Conservation (phyloP, 2,329 filamentous ascomycete species). For the Graphiopsis chlorocephala region DNA sequence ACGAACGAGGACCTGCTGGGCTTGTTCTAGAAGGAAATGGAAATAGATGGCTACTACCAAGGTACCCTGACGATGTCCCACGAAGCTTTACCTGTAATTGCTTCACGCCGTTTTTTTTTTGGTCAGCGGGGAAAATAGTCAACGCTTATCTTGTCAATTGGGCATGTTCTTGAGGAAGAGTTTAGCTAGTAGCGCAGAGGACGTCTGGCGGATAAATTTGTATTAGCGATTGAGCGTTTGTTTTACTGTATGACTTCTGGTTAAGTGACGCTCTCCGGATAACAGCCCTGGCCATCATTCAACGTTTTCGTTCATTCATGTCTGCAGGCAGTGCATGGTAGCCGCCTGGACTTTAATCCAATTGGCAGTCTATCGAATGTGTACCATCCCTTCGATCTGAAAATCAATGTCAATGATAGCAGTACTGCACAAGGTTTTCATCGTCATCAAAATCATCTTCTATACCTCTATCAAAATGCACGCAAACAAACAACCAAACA, state of each 20-base stretch:
- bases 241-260: neutral
- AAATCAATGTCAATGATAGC: neutral
- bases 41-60: neutral
- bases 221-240: conserved; percentile 9
- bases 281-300: neutral
- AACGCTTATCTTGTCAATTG: neutral
- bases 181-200: neutral
- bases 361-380: neutral
- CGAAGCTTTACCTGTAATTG: neutral
- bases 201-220: neutral
- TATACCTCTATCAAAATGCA: conserved; percentile 9
- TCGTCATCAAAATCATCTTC: neutral
- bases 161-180: neutral
- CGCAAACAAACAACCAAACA: neutral
- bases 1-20: conserved; percentile 56
- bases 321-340: neutral
- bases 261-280: neutral
- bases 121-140: neutral
- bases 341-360: neutral
- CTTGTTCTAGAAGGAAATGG: conserved; percentile 45
- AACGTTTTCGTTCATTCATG: neutral
- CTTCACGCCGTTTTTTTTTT: neutral
- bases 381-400: neutral
- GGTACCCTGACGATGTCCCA: neutral
- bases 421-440: neutral